phyloP scores from a whole-genome alignment of 495 filamentous ascomycete species.

The Massariosphaeria phaeospora region DNA sequence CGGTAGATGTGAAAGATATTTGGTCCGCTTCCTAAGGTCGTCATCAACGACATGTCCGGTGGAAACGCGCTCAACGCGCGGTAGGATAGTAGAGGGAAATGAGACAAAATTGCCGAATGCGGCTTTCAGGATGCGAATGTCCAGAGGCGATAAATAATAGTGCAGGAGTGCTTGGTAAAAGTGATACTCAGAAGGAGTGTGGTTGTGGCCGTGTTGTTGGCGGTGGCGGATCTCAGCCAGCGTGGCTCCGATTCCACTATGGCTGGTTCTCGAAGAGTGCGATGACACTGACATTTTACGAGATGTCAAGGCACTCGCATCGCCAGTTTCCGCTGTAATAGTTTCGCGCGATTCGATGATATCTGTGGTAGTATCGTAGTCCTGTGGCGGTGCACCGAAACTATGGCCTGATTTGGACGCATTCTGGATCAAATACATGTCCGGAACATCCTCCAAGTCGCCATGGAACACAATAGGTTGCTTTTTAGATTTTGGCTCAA shows the following conservation, averaged over 20 bases:
- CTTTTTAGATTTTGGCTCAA: constrained; percentile 44
- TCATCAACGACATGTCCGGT: constrained; percentile 90
- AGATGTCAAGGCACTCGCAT: neutral
- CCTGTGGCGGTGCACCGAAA: neutral
- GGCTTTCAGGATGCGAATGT: constrained; percentile 90
- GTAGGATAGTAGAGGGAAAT: constrained; percentile 87
- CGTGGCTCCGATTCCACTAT: constrained; percentile 33
- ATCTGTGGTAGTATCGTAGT: neutral
- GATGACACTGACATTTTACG: constrained; percentile 18
- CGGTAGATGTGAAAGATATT: constrained; percentile 87
- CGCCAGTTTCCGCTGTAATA: neutral
- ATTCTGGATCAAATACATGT: constrained; percentile 53
- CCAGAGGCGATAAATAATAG: constrained; percentile 87
- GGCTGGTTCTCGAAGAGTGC: constrained; percentile 19
- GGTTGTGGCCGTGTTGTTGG: constrained; percentile 32
- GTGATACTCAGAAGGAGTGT: constrained; percentile 55
- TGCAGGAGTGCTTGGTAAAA: constrained; percentile 91
- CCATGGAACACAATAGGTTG: constrained; percentile 49
- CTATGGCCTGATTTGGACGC: constrained; percentile 45
- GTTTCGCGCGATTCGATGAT: neutral
- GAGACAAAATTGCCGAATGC: constrained; percentile 77
- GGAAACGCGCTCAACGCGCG: constrained; percentile 85
- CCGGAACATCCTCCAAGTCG: constrained; percentile 45
- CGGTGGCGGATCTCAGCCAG: constrained; percentile 43
- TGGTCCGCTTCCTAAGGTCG: constrained; percentile 75